phyloP scores from a whole-genome alignment of 1,139 yeast genomes.

The Taiozyma sp. region DNA sequence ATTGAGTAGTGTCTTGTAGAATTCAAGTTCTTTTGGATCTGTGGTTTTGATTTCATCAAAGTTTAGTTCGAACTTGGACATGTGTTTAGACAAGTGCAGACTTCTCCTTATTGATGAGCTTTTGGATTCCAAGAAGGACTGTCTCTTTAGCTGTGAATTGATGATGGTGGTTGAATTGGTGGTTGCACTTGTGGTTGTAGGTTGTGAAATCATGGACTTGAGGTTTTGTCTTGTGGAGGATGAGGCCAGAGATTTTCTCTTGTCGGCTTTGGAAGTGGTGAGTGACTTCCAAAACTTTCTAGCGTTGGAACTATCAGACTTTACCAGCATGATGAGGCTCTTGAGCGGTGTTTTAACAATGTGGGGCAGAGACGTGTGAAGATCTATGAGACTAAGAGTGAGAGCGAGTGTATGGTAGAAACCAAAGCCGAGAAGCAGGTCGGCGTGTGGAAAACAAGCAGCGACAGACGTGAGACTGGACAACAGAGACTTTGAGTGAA shows the following conservation, averaged over 20 bases:
- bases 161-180: neutral
- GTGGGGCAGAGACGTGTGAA: no score
- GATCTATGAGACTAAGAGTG: no score
- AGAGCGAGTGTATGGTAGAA: no score
- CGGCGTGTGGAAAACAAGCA: no score
- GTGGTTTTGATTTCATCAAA: conserved; percentile 6
- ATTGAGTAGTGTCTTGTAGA: conserved; percentile 9
- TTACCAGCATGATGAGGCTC: neutral
- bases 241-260: neutral
- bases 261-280: conserved; percentile 2
- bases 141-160: conserved; percentile 1
- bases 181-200: neutral
- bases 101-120: neutral
- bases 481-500: no score
- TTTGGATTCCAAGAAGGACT: conserved; percentile 1
- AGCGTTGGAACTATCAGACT: neutral
- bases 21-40: conserved; percentile 20
- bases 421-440: no score
- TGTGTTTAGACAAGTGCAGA: conserved; percentile 6
- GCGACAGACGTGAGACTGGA: no score
- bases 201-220: neutral
- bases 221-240: neutral
- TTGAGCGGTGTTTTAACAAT: no score
- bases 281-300: conserved; percentile 9
- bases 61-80: conserved; percentile 10